phyloP scores from a whole-genome alignment of 2,329 filamentous ascomycete species.

The Fusarium palustre region DNA sequence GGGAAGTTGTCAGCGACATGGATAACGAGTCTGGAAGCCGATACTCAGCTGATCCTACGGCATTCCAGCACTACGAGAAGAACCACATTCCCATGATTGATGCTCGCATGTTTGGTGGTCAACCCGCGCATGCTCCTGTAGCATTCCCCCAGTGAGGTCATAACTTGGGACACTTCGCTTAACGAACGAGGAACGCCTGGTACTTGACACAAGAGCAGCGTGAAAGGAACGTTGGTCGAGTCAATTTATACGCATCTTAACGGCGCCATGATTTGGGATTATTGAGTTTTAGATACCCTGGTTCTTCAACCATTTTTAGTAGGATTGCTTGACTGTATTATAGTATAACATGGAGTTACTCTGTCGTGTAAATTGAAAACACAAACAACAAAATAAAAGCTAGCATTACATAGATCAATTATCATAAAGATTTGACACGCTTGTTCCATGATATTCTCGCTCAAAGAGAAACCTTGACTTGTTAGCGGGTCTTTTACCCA shows the following conservation, averaged over 20 bases:
- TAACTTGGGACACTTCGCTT: background rate
- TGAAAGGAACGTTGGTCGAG: conserved; percentile 12
- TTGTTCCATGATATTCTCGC: background rate
- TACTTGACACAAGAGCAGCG: background rate
- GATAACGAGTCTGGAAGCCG: conserved; percentile 59
- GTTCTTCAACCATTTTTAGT: conserved; percentile 22
- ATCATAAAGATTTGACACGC: background rate
- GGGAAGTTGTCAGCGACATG: conserved; percentile 64
- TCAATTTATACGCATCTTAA: conserved; percentile 38
- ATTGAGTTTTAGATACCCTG: conserved; percentile 47
- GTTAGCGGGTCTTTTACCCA: conserved; percentile 15
- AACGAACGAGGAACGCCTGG: background rate
- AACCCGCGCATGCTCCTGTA: conserved; percentile 42
- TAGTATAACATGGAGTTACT: conserved; percentile 30
- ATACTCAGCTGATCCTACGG: conserved; percentile 56
- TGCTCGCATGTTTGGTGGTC: conserved; percentile 54
- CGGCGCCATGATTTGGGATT: conserved; percentile 40
- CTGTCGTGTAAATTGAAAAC: conserved; percentile 1
- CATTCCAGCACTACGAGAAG: conserved; percentile 61
- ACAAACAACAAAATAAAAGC: background rate
- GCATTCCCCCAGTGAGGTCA: conserved; percentile 40
- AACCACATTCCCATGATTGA: conserved; percentile 63
- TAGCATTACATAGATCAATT: background rate
- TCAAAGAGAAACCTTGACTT: background rate
- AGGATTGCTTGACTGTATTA: conserved; percentile 30